Evolutionary conservation across 352 stramenopile species (phyloP), one percentile per base, ranked within the genome.

Genomic region (Blastocystis sp.): DNA sequence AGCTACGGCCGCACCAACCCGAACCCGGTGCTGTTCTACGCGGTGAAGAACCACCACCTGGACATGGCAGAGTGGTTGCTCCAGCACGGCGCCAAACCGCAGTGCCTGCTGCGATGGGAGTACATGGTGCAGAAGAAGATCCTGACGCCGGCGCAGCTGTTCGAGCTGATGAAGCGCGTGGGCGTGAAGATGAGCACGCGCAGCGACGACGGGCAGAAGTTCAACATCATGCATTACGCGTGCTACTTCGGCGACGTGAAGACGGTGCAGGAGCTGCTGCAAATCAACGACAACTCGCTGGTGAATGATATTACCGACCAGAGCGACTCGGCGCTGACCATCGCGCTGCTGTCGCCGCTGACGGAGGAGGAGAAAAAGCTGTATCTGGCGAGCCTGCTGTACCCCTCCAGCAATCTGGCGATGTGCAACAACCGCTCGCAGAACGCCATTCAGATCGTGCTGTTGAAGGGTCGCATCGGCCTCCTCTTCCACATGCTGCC

Each of bases 381-480:
- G 2, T 17, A 21, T n/a, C n/a, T 79, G 3, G 68, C 78, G 4
- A 42, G 54, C 21, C 40, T 60, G 38, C 21, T 88, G 19, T 76
- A 79, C 65, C 21, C 64, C n/a, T 14, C 40, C 21, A 69, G 45
- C 24, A 88, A 79, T 28, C 43, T 79, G 0, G 24, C 78, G n/a
- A 66, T 78, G 17, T 88, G 68, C 63, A 88, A 88, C 45, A 69
- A 57, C 21, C 66, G 43, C n/a, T 88, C 64, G 40, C 78, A 88
- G 78, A 88, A 38, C 43, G 43, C 78, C 43, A 14, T 88, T 9
- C 68, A 79, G 21, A 19, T 88, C 17, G 70, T 61, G 38, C 24
- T 88, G 52, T 34, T 79, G 7, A 74, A 69, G 61, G 78, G 78
- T 1, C n/a, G 64, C 21, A 88, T 88, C 21, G 78, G 28, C 11